Base-by-base conservation (phyloP, 2,329 filamentous ascomycete genomes). In the Zasmidium angulare region DNA sequence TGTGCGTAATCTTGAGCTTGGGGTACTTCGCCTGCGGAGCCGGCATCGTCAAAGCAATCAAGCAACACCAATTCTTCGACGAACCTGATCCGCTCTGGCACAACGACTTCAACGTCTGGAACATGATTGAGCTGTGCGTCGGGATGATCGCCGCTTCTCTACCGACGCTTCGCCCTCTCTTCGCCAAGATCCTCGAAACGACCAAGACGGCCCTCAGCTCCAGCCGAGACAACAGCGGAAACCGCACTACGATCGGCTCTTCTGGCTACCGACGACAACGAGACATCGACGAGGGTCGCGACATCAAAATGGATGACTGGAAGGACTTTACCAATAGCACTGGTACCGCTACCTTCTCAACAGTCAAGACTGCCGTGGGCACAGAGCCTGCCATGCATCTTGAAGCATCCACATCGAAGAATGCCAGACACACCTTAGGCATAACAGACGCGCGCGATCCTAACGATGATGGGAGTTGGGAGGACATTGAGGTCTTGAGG, bases 21-120 rank as follows among this genome's bases (percentile, higher is more conserved):
- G 77, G 76, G 2, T 73, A 73, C 55, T 75, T 78, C 40, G 77
- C 77, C 0, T 78, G 74, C 47, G 73, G 71, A 1, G 77, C 77
- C 24, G 76, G 75, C 1, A 78, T 79, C 24, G 66, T 78, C 46
- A 80, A 81, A 62, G 71, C 75, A 1, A 65, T 74, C 6, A 68
- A 72, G 19, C 78, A 80, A 63, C 71, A 67, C 40, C 67, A 58
- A 19, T 72, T 76, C 53, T 66, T 78, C 50, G 40, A 58, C 0
- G 68, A 76, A 12, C 64, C 63, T 0, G 77, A 80, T 57, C 72
- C 69, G 31, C 73, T 69, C 10, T 75, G 74, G 50, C 49, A 71
- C 50, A 72, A 78, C 60, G 66, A 66, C 3, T 80, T 79, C 66
- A 76, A 75, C 43, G 70, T 80, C 11, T 80, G 78, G 78, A 76